A percentile compares a stretch with the other conserved stretches of the same genome.
phyloP scores from a whole-genome alignment of 2,329 filamentous ascomycete species.

The Bipolaris oryzae region DNA sequence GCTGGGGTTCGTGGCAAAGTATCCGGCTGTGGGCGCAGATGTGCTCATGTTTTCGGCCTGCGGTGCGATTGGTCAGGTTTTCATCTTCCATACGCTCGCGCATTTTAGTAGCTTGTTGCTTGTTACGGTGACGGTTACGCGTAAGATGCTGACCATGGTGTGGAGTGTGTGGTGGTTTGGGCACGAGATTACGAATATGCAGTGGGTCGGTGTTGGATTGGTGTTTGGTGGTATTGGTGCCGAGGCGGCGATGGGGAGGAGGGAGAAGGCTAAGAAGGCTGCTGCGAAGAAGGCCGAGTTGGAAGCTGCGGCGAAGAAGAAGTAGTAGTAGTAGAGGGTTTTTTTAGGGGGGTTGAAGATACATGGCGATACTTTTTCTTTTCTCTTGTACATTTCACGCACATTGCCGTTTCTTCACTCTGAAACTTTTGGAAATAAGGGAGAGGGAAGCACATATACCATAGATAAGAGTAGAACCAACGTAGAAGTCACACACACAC shows the following conservation, averaged over 20 bases:
- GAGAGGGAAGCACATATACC: neutral
- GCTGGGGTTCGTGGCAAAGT: slow-evolving; percentile 75
- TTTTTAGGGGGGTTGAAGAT: too few relatives aligned
- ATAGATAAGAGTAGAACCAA: neutral
- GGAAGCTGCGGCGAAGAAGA: slow-evolving; percentile 13
- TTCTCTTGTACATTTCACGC: neutral
- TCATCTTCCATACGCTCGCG: slow-evolving; percentile 92
- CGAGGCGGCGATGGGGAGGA: slow-evolving; percentile 79
- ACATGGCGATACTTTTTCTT: neutral
- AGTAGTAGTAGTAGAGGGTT: too few relatives aligned
- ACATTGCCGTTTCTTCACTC: neutral
- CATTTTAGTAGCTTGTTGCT: slow-evolving; percentile 90
- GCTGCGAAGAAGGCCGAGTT: slow-evolving; percentile 57
- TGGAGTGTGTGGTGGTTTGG: slow-evolving; percentile 94
- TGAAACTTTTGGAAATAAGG: neutral
- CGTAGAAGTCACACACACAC: too few relatives aligned
- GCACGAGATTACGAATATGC: slow-evolving; percentile 82
- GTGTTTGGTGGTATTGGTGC: slow-evolving; percentile 96
- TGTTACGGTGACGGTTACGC: slow-evolving; percentile 94
- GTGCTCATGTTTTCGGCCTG: slow-evolving; percentile 89
- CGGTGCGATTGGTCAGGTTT: slow-evolving; percentile 92
- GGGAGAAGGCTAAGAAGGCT: slow-evolving; percentile 84
- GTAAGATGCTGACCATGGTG: slow-evolving; percentile 99
- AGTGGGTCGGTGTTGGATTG: slow-evolving; percentile 89
- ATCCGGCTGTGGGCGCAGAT: slow-evolving; percentile 84